Evolutionary conservation across 129 eudicot genomes (phyloP).

Genomic region (Lactuca sativa): DNA sequence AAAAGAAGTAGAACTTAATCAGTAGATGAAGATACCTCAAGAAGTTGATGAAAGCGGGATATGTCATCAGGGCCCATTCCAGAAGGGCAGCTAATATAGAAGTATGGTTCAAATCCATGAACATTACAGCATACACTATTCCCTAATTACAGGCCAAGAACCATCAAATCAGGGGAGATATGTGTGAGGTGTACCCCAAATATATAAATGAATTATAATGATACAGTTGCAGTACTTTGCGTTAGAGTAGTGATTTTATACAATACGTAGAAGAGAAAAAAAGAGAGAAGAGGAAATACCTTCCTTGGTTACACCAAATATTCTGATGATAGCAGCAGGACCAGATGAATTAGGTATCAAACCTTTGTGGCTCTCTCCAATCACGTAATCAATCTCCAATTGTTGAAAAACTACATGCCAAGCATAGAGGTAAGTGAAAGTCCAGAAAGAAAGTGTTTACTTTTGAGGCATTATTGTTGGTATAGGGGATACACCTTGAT

Average conservation of each 20-base stretch:
- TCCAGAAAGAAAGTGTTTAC: background rate
- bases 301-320: slow-evolving; percentile 87
- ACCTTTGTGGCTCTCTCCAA: slow-evolving; percentile 74
- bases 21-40: slow-evolving; percentile 58
- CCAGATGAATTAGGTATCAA: slow-evolving; percentile 69
- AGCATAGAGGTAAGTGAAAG: background rate
- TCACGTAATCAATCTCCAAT: slow-evolving; percentile 85
- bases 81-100: slow-evolving; percentile 83
- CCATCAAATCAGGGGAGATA: slow-evolving; percentile 12
- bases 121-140: slow-evolving; percentile 94
- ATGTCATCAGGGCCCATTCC: slow-evolving; percentile 99
- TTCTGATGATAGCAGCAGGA: slow-evolving; percentile 76
- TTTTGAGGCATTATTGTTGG: background rate
- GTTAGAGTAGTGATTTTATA: background rate
- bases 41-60: slow-evolving; percentile 73
- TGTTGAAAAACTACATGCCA: slow-evolving; percentile 76
- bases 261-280: background rate
- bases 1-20: slow-evolving; percentile 1
- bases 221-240: background rate
- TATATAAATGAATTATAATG: background rate
- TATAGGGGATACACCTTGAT: background rate
- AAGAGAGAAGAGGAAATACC: slow-evolving; percentile 40
- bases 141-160: slow-evolving; percentile 45
- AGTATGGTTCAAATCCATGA: slow-evolving; percentile 96
- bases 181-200: background rate